phyloP scores from a whole-genome alignment of 164 flowering plant genomes.

The Magnolia sinica region DNA sequence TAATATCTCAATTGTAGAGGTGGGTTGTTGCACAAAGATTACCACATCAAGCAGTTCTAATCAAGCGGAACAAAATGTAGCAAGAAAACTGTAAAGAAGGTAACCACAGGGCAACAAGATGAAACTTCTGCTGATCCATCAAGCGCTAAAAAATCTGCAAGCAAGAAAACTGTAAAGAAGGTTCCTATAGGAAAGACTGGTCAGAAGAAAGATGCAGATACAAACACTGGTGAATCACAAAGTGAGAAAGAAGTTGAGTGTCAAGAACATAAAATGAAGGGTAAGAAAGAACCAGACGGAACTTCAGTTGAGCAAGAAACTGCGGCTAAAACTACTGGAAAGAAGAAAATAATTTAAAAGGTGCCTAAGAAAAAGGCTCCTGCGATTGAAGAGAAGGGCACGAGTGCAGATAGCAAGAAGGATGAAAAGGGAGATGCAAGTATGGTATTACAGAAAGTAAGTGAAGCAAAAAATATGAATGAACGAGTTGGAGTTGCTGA shows the following conservation, averaged over 20 bases:
- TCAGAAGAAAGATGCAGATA: slow-evolving; percentile 14
- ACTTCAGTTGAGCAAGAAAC: slow-evolving; percentile 27
- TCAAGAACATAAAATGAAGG: slow-evolving; percentile 33
- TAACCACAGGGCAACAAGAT: slow-evolving; percentile 26
- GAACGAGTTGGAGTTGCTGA: slow-evolving; percentile 23
- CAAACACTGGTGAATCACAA: slow-evolving; percentile 5
- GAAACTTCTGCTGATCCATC: slow-evolving; percentile 34
- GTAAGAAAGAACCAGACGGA: slow-evolving; percentile 26
- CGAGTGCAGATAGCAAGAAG: slow-evolving; percentile 19
- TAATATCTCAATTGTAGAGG: too few relatives aligned
- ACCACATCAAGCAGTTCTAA: too few relatives aligned
- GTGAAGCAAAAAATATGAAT: slow-evolving; percentile 15
- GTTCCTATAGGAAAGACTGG: slow-evolving; percentile 26
- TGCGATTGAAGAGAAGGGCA: slow-evolving; percentile 21
- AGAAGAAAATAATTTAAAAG: slow-evolving; percentile 60
- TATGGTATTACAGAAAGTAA: slow-evolving; percentile 20
- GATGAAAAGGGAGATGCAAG: slow-evolving; percentile 25
- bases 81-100: too few relatives aligned
- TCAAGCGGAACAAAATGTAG: too few relatives aligned
- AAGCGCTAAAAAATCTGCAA: slow-evolving; percentile 22
- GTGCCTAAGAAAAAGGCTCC: slow-evolving; percentile 39
- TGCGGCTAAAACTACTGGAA: slow-evolving; percentile 38
- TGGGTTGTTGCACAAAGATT: too few relatives aligned
- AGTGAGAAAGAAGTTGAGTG: slow-evolving; percentile 26
- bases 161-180: slow-evolving; percentile 41